These are phyloP conservation scores for Chlorophyllum brunneum DNA, from an alignment of 768 basidiomycete species.

Conservation along the genomic window DNA sequence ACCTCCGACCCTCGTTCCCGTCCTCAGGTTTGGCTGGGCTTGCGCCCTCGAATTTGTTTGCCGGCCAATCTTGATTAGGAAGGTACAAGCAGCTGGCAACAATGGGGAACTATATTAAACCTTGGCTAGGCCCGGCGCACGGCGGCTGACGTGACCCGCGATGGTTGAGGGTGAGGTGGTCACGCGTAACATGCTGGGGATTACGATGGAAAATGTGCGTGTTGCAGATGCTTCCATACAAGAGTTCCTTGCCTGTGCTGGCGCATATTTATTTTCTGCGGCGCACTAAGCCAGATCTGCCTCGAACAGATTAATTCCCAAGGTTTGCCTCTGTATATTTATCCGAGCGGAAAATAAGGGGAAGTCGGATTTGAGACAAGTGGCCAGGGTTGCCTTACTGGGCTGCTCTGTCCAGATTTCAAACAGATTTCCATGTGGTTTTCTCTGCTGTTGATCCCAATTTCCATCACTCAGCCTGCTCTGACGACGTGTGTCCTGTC, in stretches of 20 bases:
- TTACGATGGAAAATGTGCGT: conserved; percentile 6
- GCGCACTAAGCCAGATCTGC: conserved; percentile 15
- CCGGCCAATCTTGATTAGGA: conserved; percentile 4
- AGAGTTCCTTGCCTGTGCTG: conserved; percentile 11
- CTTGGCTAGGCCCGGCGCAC: conserved; percentile 8
- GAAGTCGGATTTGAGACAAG: conserved; percentile 14
- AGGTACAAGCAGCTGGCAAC: not conserved
- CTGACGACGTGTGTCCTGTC: conserved; percentile 24
- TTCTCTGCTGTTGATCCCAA: conserved; percentile 13
- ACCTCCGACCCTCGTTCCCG: not conserved
- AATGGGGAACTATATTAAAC: conserved; percentile 11
- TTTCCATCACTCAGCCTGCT: conserved; percentile 17
- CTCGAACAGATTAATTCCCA: conserved; percentile 22
- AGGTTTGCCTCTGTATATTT: conserved; percentile 16
- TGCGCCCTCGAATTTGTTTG: conserved; percentile 2
- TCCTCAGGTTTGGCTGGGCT: conserved; percentile 8
- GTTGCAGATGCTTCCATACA: conserved; percentile 16
- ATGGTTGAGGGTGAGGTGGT: conserved; percentile 1
- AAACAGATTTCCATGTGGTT: conserved; percentile 24
- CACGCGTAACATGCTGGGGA: conserved; percentile 8
- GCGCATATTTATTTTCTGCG: conserved; percentile 15
- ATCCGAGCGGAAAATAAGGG: conserved; percentile 24
- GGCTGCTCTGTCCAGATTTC: conserved; percentile 12
- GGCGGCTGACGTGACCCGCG: conserved; percentile 11
- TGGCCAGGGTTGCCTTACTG: conserved; percentile 12